Evolutionary conservation across 768 basidiomycete genomes (phyloP).

Genomic region (Fibroporia radiculosa): DNA sequence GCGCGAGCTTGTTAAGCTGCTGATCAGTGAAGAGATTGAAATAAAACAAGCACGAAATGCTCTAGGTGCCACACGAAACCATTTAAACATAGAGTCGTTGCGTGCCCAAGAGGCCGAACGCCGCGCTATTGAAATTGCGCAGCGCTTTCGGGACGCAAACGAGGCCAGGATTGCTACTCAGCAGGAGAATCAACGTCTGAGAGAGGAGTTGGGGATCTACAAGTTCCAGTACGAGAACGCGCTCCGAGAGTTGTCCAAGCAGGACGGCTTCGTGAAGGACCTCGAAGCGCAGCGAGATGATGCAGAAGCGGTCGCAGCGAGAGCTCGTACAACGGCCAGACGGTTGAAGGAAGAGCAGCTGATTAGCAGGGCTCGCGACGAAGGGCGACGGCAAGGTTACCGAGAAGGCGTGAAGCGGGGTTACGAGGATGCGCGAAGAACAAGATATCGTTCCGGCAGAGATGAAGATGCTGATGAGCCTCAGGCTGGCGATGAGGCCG

Average conservation of each 20-base stretch:
- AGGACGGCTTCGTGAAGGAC: conserved; percentile 35
- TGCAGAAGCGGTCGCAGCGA: conserved; percentile 39
- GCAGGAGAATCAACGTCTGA: conserved; percentile 28
- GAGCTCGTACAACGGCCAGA: conserved; percentile 37
- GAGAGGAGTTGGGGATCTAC: conserved; percentile 38
- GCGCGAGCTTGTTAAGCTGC: conserved; percentile 17
- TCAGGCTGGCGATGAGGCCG: conserved; percentile 3
- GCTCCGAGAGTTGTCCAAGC: conserved; percentile 35
- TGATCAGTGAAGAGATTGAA: conserved; percentile 18
- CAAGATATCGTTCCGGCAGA: neutral
- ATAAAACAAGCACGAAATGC: conserved; percentile 20
- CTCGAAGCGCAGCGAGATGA: conserved; percentile 34
- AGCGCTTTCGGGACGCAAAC: conserved; percentile 32
- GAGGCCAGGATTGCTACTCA: conserved; percentile 32
- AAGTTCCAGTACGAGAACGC: conserved; percentile 38
- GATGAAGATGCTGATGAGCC: conserved; percentile 1
- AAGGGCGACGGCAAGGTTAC: conserved; percentile 34
- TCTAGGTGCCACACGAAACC: conserved; percentile 21
- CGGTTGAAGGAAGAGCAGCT: conserved; percentile 34
- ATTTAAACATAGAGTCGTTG: conserved; percentile 32
- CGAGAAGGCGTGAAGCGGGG: conserved; percentile 29
- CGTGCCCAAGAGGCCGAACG: conserved; percentile 39
- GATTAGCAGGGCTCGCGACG: conserved; percentile 34
- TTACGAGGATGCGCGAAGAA: conserved; percentile 14
- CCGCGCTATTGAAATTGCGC: conserved; percentile 39